phyloP scores from a whole-genome alignment of 306 rosid genomes.

The Medicago lupulina region DNA sequence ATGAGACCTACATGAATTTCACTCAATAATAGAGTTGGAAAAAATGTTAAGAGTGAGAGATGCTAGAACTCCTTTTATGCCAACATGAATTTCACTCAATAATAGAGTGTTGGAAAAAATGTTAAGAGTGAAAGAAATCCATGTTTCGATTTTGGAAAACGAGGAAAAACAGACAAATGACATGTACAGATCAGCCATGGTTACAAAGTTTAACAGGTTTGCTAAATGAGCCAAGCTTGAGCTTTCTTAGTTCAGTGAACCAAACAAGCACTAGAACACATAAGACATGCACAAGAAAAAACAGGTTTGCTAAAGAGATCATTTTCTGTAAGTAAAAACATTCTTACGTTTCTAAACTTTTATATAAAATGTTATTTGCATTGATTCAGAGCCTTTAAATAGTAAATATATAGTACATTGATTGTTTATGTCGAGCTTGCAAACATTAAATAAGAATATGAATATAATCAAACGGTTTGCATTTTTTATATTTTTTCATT shows the following conservation, averaged over 20 bases:
- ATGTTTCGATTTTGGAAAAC: slow-evolving; percentile 14
- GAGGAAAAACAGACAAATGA: not conserved
- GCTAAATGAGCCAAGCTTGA: not conserved
- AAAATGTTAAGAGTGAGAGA: not conserved
- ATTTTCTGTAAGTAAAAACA: not conserved
- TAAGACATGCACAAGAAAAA: not conserved
- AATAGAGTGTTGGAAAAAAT: not conserved
- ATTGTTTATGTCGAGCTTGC: not conserved
- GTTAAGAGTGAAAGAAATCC: slow-evolving; percentile 4
- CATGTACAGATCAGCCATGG: not conserved
- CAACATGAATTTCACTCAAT: not conserved
- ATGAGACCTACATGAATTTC: not conserved
- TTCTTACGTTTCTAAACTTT: not conserved
- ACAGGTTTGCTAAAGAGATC: no score
- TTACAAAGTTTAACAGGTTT: not conserved
- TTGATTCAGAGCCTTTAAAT: not conserved
- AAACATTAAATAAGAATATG: no score
- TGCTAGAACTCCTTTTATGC: not conserved
- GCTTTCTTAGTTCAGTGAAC: slow-evolving; percentile 1
- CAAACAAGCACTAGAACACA: not conserved
- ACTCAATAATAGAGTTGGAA: not conserved
- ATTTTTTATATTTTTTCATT: no score
- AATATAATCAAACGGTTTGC: no score
- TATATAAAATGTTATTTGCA: not conserved
- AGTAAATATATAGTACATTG: not conserved